Conservation (phyloP, 148 eudicot species). For the Rhododendron ferrugineum region DNA sequence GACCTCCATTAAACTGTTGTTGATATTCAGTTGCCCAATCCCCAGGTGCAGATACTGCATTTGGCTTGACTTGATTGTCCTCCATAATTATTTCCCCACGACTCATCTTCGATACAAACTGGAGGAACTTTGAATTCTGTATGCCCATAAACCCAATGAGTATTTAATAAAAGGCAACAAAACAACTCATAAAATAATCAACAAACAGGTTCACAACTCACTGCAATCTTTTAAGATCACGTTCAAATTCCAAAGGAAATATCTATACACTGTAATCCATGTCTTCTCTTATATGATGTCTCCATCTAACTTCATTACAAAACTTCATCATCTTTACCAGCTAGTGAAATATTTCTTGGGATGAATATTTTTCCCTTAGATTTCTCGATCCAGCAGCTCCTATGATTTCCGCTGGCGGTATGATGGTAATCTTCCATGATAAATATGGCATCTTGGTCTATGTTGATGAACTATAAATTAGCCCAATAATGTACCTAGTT, state of each 20-base stretch:
- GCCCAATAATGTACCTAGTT: neutral
- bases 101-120: constrained; percentile 98
- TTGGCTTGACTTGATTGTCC: constrained; percentile 79
- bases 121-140: constrained; percentile 93
- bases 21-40: constrained; percentile 90
- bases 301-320: constrained; percentile 1
- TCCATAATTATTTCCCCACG: constrained; percentile 84
- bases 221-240: neutral
- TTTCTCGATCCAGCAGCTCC: neutral
- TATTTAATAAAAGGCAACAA: constrained; percentile 2
- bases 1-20: constrained; percentile 52
- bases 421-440: neutral
- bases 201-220: neutral
- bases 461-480: neutral
- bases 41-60: constrained; percentile 49
- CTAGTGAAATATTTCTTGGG: neutral
- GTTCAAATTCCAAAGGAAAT: neutral
- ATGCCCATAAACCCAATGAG: constrained; percentile 14
- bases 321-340: neutral
- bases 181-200: constrained; percentile 2
- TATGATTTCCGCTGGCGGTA: neutral
- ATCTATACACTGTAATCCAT: neutral
- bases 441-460: neutral
- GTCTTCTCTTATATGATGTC: neutral
- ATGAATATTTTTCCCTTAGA: neutral